Conservation (phyloP, 169 alveolate species). For the Eimeria sp. region DNA sequence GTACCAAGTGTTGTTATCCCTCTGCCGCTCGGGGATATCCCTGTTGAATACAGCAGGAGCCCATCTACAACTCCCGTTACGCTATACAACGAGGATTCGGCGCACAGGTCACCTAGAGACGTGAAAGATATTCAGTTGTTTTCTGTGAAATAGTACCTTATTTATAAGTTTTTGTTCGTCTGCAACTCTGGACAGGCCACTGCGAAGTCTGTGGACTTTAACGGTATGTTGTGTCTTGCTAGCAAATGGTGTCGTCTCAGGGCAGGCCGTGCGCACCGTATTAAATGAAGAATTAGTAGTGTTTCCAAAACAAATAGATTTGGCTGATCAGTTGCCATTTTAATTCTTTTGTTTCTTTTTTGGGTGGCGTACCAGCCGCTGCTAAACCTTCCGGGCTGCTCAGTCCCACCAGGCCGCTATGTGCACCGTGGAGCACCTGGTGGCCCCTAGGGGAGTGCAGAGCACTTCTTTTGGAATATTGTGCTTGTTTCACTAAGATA, state of each 20-base stretch:
- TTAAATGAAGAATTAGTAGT: not conserved
- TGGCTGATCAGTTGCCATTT: not conserved
- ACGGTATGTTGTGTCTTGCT: not conserved
- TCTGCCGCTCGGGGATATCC: not conserved
- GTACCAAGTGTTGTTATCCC: not conserved
- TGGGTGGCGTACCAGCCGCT: not conserved
- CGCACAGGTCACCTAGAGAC: not conserved
- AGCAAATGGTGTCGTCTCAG: not conserved
- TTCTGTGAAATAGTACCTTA: not conserved
- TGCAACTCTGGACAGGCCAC: not conserved
- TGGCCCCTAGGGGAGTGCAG: conserved; percentile 29
- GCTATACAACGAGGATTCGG: not conserved
- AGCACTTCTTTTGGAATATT: not conserved
- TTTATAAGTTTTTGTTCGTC: not conserved
- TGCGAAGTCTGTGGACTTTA: not conserved
- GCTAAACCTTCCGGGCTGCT: conserved; percentile 33
- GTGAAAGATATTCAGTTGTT: not conserved
- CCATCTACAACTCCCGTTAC: not conserved
- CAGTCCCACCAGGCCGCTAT: conserved; percentile 80
- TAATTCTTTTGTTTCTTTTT: not conserved
- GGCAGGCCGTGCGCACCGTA: not conserved
- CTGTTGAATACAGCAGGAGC: not conserved
- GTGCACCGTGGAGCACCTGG: conserved; percentile 74
- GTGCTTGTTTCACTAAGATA: conserved; percentile 15
- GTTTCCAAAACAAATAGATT: not conserved